Percentiles rank a stretch among this genome's conserved stretches.
Conservation (phyloP, 495 filamentous ascomycete species). For the Xylaria palmicola region DNA sequence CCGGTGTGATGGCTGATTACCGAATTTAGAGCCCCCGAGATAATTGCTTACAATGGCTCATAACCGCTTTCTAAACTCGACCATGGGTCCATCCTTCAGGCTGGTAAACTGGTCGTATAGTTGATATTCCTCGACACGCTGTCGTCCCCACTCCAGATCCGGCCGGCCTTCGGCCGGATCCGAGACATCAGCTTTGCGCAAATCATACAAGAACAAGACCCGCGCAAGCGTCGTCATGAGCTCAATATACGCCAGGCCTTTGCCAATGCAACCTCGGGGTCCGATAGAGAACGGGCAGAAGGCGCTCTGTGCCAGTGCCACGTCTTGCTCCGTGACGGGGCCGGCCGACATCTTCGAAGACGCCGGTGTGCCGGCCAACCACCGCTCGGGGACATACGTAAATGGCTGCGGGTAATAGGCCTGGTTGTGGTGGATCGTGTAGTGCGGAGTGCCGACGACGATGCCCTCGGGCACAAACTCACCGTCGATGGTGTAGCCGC, state of each 20-base stretch:
- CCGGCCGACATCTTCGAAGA: constrained; percentile 18
- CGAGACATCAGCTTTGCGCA: constrained; percentile 42
- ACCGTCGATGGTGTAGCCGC: constrained; percentile 59
- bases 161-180: constrained; percentile 44
- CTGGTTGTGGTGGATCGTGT: constrained; percentile 56
- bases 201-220: constrained; percentile 48
- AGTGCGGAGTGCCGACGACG: constrained; percentile 54
- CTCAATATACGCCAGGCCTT: constrained; percentile 55
- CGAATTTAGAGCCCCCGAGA: too few relatives aligned
- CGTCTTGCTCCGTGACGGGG: constrained; percentile 32
- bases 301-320: constrained; percentile 47
- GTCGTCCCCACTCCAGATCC: constrained; percentile 46
- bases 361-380: constrained; percentile 37
- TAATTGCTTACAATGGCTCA: too few relatives aligned
- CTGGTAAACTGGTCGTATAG: constrained; percentile 59
- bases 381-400: constrained; percentile 54
- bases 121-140: constrained; percentile 51
- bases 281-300: constrained; percentile 61
- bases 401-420: constrained; percentile 55
- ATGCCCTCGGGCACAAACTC: constrained; percentile 52
- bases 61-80: constrained; percentile 50
- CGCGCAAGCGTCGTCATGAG: constrained; percentile 50
- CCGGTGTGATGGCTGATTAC: too few relatives aligned
- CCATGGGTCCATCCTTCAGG: constrained; percentile 55
- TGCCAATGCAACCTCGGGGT: constrained; percentile 58